Evolutionary conservation across 2,329 filamentous ascomycete species (phyloP).

Genomic region (Camptophora hylomeconis): DNA sequence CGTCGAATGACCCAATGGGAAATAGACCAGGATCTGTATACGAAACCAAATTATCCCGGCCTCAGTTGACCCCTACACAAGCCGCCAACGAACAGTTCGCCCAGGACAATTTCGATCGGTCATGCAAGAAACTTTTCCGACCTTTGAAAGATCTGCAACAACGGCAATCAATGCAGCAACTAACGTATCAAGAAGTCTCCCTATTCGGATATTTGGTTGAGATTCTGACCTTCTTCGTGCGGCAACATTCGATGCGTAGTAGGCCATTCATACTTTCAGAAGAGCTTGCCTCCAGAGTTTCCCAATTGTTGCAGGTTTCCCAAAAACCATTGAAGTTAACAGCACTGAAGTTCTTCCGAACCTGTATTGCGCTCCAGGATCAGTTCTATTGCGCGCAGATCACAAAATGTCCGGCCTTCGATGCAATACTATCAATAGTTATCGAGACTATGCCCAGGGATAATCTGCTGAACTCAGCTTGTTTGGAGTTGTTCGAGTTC

Average conservation of each 20-base stretch:
- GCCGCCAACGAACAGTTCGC: conserved; percentile 56
- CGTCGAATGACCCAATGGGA: conserved; percentile 44
- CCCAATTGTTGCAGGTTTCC: conserved; percentile 65
- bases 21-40: conserved; percentile 49
- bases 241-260: conserved; percentile 73
- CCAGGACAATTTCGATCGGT: conserved; percentile 77
- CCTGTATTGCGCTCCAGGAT: conserved; percentile 71
- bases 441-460: conserved; percentile 78
- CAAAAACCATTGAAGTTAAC: conserved; percentile 90
- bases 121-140: conserved; percentile 71
- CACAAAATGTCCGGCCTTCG: conserved; percentile 60
- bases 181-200: conserved; percentile 74
- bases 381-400: conserved; percentile 82
- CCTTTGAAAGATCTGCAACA: conserved; percentile 69
- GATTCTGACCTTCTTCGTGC: conserved; percentile 84
- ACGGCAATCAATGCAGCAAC: conserved; percentile 44
- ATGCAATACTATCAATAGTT: conserved; percentile 72
- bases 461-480: conserved; percentile 86
- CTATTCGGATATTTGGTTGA: conserved; percentile 85
- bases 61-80: conserved; percentile 54
- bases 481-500: conserved; percentile 84
- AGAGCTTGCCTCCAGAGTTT: conserved; percentile 63
- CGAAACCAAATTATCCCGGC: conserved; percentile 47
- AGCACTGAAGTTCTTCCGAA: conserved; percentile 86
- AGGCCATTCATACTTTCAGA: conserved; percentile 79